Evolutionary conservation across 306 rosid genomes (phyloP).

Genomic region (Cicer chorassanicum): DNA sequence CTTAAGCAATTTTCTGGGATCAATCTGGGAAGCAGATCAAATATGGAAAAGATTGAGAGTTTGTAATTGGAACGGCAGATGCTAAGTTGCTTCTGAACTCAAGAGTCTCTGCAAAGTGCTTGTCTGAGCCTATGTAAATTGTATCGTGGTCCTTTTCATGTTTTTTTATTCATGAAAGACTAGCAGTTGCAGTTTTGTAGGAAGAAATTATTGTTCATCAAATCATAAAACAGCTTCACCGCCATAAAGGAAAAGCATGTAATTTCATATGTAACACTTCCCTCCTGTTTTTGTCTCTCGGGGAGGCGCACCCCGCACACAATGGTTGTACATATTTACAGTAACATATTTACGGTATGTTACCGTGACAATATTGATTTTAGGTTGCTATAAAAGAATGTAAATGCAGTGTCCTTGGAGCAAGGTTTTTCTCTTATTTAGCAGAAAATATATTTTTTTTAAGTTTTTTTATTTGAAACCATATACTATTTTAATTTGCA

Average conservation of each 20-base stretch:
- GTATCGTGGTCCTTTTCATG: constrained; percentile 40
- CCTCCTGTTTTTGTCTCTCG: background rate
- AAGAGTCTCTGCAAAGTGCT: constrained; percentile 34
- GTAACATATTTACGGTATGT: constrained; percentile 13
- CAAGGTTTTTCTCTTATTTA: background rate
- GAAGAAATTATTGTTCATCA: constrained; percentile 36
- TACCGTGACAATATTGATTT: background rate
- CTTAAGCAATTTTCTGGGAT: constrained; percentile 35
- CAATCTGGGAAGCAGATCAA: constrained; percentile 36
- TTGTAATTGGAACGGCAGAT: constrained; percentile 7
- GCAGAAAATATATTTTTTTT: background rate
- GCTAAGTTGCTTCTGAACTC: constrained; percentile 41
- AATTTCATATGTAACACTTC: constrained; percentile 9
- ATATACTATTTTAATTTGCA: background rate
- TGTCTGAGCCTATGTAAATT: constrained; percentile 38
- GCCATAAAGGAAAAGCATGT: constrained; percentile 16
- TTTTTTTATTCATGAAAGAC: constrained; percentile 36
- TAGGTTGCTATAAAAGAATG: constrained; percentile 31
- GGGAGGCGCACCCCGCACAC: background rate
- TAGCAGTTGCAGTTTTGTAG: constrained; percentile 41
- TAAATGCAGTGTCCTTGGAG: background rate
- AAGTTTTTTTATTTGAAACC: background rate
- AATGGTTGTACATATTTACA: constrained; percentile 28
- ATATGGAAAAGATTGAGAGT: constrained; percentile 31
- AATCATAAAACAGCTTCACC: constrained; percentile 26